Base-by-base conservation (phyloP, 31 red algal genomes). In the Odonthalia washingtoniensis region DNA sequence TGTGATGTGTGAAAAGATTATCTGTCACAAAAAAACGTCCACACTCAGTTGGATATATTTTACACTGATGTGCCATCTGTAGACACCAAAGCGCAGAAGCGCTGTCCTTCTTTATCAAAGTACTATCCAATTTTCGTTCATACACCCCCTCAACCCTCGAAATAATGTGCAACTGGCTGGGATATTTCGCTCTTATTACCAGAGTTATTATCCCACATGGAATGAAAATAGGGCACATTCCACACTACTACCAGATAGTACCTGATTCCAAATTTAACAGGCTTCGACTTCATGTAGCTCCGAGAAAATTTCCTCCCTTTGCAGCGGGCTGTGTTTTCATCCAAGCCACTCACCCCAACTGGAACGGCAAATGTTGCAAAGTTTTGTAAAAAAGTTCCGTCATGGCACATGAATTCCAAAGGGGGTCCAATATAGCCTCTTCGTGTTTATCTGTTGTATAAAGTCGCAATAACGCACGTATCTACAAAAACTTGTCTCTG, bases 221-320 rank as follows among this genome's bases (percentile, higher is more conserved):
- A 9, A 9, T 9, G 49, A 14, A 14, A 14, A 9, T 14, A 57
- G 21, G n/a, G n/a, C n/a, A 14, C 12, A 57, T 9, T 14, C 9
- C 49, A 57, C 12, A 9, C 21, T 9, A 57, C 49, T 9, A 57
- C 21, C 49, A n/a, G n/a, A n/a, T n/a, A n/a, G n/a, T n/a, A n/a
- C n/a, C n/a, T n/a, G n/a, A n/a, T n/a, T n/a, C n/a, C 49, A 57
- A 57, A 57, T 57, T 57, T 57, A 9, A 57, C 49, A 57, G 49
- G 49, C 9, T 57, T 57, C 21, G 12, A 57, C 21, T 57, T 57
- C 21, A 57, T 57, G 49, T 57, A 21, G 21, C 12, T 57, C 9
- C 49, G 49, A 57, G 49, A 57, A 14, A 21, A 9, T 21, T 9
- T 57, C 21, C 49, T 57, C 9, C 49, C 49, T 21, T 57, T 21